Conservation (phyloP, 768 basidiomycete genomes). For the Tricholomella constricta region DNA sequence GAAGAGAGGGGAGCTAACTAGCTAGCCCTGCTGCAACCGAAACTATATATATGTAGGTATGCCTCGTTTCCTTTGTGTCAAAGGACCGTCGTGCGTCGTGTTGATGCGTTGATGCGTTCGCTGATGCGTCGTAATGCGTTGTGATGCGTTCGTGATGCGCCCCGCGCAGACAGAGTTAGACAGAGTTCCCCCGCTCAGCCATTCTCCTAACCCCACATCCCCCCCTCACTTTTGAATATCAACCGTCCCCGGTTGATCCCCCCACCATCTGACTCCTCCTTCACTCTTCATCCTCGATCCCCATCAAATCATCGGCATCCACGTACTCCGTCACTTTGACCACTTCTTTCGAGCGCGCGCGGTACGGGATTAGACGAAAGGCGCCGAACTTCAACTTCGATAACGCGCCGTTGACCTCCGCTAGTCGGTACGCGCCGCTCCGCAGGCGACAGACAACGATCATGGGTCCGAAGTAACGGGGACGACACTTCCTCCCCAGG, state of each 20-base stretch:
- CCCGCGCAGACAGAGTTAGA: too few species aligned
- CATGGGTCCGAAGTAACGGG: neutral
- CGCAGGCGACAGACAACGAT: neutral
- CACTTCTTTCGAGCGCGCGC: neutral
- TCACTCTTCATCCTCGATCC: neutral
- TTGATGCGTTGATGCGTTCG: too few species aligned
- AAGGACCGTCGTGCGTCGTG: too few species aligned
- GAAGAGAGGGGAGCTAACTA: too few species aligned
- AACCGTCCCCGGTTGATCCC: neutral
- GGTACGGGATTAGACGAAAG: slow-evolving; percentile 12
- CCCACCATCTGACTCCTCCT: neutral
- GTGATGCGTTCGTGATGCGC: too few species aligned
- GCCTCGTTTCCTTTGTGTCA: too few species aligned
- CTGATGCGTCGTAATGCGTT: too few species aligned
- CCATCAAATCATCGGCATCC: neutral
- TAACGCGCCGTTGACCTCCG: slow-evolving; percentile 9
- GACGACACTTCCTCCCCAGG: neutral
- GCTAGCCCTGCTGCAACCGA: too few species aligned
- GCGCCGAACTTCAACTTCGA: slow-evolving; percentile 8
- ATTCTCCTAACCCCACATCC: neutral
- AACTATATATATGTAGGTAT: too few species aligned
- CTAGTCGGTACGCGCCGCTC: neutral
- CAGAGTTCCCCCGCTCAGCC: neutral
- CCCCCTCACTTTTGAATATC: slow-evolving; percentile 15
- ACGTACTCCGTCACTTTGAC: neutral